Percentiles rank a stretch among this genome's conserved stretches.
phyloP scores from a whole-genome alignment of 148 eudicot species.

The Cornus florida region DNA sequence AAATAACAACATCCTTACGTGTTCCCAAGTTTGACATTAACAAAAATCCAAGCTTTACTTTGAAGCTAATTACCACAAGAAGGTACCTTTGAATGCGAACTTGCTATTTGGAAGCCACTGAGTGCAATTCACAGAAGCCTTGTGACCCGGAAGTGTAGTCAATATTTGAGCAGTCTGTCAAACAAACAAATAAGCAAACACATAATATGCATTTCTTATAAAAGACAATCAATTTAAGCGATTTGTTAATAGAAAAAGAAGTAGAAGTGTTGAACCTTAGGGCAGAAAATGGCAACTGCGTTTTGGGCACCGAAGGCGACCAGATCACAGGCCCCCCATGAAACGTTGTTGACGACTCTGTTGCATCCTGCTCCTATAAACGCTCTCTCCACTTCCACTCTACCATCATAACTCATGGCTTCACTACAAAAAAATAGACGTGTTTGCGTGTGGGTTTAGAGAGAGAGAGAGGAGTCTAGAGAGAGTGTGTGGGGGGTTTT shows the following conservation, averaged over 20 bases:
- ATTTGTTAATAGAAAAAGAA: background rate
- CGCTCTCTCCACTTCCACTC: slow-evolving; percentile 45
- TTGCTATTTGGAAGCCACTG: slow-evolving; percentile 79
- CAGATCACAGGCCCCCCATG: slow-evolving; percentile 83
- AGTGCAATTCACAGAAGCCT: slow-evolving; percentile 84
- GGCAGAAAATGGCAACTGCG: slow-evolving; percentile 87
- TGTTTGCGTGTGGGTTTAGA: background rate
- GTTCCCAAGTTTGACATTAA: background rate
- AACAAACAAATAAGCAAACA: background rate
- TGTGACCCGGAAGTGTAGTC: slow-evolving; percentile 87
- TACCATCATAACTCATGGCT: background rate
- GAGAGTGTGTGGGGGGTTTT: no score
- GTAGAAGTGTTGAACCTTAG: slow-evolving; percentile 39
- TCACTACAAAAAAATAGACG: background rate
- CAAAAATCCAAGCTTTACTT: slow-evolving; percentile 5
- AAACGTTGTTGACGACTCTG: slow-evolving; percentile 84
- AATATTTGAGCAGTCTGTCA: slow-evolving; percentile 72
- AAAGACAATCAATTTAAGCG: no score
- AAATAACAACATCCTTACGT: background rate
- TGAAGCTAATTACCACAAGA: slow-evolving; percentile 2
- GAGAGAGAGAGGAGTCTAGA: background rate
- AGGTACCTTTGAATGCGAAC: slow-evolving; percentile 73
- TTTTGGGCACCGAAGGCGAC: slow-evolving; percentile 85
- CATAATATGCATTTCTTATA: no score
- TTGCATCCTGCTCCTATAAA: slow-evolving; percentile 95